Percentiles rank a stretch among this genome's conserved stretches.
These are phyloP conservation scores for Mycena chlorophos DNA, from an alignment of 768 basidiomycete genomes.

Conservation along the genomic window DNA sequence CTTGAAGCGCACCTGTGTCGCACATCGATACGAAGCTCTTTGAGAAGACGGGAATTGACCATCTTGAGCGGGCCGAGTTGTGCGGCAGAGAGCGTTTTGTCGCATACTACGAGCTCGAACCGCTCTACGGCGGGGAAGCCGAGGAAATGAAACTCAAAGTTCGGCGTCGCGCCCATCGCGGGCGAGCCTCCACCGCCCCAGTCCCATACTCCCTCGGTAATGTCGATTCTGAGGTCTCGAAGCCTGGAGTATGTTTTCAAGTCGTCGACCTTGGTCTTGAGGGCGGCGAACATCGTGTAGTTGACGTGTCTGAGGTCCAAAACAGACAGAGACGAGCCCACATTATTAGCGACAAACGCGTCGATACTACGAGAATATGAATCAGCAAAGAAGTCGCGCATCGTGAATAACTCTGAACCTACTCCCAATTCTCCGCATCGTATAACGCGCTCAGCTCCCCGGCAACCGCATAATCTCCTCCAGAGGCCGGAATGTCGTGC, in stretches of 20 bases:
- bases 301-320: conserved; percentile 17
- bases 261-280: conserved; percentile 3
- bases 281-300: conserved; percentile 10
- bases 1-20: conserved; percentile 19
- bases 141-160: conserved; percentile 16
- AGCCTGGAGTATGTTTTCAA: conserved; percentile 18
- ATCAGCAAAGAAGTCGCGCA: not conserved
- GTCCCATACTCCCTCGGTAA: conserved; percentile 27
- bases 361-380: conserved; percentile 6
- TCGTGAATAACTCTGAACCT: not conserved
- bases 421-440: conserved; percentile 16
- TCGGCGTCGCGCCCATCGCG: conserved; percentile 18
- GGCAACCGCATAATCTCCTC: not conserved
- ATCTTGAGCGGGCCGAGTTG: conserved; percentile 22
- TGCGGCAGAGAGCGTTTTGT: conserved; percentile 15
- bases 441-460: conserved; percentile 7
- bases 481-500: not conserved
- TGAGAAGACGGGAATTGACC: conserved; percentile 17
- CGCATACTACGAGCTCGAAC: conserved; percentile 24
- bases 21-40: conserved; percentile 20
- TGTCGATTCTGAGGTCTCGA: conserved; percentile 21
- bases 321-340: conserved; percentile 15
- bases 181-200: conserved; percentile 24
- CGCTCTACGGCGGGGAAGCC: conserved; percentile 24
- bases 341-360: conserved; percentile 1